These are phyloP conservation scores for Podila horticola DNA, from an alignment of 192 early-diverging fungal genomes.

Conservation along the genomic window DNA sequence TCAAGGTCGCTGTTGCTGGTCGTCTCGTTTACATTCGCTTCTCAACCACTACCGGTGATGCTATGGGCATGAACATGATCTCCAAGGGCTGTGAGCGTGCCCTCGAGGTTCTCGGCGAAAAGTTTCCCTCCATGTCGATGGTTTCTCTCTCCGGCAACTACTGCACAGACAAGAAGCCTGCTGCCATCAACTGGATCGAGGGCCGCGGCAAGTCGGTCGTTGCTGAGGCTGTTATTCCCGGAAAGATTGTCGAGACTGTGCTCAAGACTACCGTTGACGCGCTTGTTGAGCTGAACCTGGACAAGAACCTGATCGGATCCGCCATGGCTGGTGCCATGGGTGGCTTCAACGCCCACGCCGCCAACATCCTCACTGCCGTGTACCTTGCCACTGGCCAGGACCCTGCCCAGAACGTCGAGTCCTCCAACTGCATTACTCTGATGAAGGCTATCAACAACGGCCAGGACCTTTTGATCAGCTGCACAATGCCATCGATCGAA, in stretches of 20 bases:
- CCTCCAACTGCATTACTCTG: constrained; percentile 91
- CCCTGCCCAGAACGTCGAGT: constrained; percentile 96
- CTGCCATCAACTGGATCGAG: constrained; percentile 97
- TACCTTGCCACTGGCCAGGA: constrained; percentile 95
- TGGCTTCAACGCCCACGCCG: constrained; percentile 95
- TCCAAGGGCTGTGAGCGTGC: constrained; percentile 94
- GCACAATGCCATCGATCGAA: constrained; percentile 94
- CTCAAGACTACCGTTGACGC: constrained; percentile 88
- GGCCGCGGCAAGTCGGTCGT: constrained; percentile 95
- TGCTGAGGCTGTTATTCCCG: constrained; percentile 86
- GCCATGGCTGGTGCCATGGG: constrained; percentile 94
- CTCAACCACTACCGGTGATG: constrained; percentile 91
- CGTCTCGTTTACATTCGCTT: constrained; percentile 89
- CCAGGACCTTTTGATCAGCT: constrained; percentile 85
- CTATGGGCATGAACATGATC: constrained; percentile 99
- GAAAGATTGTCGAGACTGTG: constrained; percentile 78
- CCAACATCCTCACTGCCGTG: constrained; percentile 91
- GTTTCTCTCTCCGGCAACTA: constrained; percentile 92
- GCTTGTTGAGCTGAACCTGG: constrained; percentile 81
- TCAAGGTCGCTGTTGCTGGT: constrained; percentile 88
- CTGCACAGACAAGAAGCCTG: constrained; percentile 97
- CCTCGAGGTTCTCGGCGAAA: constrained; percentile 65
- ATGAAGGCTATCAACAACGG: constrained; percentile 89
- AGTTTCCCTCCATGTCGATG: constrained; percentile 80
- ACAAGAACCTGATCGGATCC: constrained; percentile 93